These are phyloP conservation scores for Podospora tetraspora DNA, from an alignment of 495 filamentous ascomycete genomes.

Conservation along the genomic window DNA sequence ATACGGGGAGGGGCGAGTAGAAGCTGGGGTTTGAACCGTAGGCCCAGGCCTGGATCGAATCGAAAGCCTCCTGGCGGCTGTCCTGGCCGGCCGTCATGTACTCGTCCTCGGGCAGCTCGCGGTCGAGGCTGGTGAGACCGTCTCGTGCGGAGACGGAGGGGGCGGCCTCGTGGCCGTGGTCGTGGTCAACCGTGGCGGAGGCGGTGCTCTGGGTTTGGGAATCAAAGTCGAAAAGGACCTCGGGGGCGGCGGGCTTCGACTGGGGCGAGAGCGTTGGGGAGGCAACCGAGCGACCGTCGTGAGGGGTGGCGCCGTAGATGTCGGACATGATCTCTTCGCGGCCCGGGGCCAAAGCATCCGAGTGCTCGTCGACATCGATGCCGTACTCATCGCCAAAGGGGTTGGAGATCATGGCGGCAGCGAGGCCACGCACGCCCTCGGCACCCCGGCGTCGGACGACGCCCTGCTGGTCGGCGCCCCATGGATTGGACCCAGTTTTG, in stretches of 20 bases:
- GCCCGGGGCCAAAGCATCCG: constrained; percentile 33
- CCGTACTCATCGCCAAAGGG: constrained; percentile 56
- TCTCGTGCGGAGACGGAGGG: constrained; percentile 5
- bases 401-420: constrained; percentile 50
- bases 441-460: constrained; percentile 42
- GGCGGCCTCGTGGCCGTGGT: not conserved
- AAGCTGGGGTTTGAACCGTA: constrained; percentile 41
- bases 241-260: constrained; percentile 14
- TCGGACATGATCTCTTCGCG: constrained; percentile 46
- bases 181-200: constrained; percentile 4
- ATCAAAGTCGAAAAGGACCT: constrained; percentile 33
- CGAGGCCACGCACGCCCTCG: constrained; percentile 46
- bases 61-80: constrained; percentile 37
- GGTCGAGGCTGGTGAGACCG: constrained; percentile 23
- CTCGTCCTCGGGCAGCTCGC: constrained; percentile 37
- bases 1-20: constrained; percentile 48
- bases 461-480: constrained; percentile 32
- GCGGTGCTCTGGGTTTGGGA: constrained; percentile 15
- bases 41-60: constrained; percentile 54
- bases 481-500: constrained; percentile 41
- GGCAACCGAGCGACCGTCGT: constrained; percentile 19
- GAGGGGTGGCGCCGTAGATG: constrained; percentile 49
- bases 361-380: constrained; percentile 43
- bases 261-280: constrained; percentile 22
- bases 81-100: constrained; percentile 45